Conservation (phyloP, 441 rosid genomes). For the Corymbia calophylla region DNA sequence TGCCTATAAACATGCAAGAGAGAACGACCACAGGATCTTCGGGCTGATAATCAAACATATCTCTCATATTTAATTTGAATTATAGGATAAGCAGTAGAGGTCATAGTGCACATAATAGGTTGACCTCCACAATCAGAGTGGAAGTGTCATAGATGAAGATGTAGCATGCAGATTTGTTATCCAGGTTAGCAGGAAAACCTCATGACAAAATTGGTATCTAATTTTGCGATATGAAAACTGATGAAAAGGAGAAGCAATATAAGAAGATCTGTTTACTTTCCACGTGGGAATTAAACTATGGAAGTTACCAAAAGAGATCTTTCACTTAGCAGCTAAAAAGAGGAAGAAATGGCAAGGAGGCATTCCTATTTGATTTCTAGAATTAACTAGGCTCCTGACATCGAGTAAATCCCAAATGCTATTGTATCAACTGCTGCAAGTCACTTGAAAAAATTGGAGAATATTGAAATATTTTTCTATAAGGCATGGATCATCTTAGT, state of each 20-base stretch:
- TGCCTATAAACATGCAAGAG: not conserved
- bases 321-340: not conserved
- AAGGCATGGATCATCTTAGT: not conserved
- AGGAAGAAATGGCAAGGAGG: not conserved
- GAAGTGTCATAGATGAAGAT: not conserved
- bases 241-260: not conserved
- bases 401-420: not conserved
- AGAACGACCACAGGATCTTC: not conserved
- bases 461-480: not conserved
- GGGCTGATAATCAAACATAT: not conserved
- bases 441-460: not conserved
- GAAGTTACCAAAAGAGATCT: not conserved
- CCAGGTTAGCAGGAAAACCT: not conserved
- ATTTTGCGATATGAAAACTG: not conserved
- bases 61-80: not conserved
- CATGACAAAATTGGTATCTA: not conserved
- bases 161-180: not conserved
- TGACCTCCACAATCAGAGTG: not conserved
- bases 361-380: not conserved
- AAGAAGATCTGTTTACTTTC: not conserved
- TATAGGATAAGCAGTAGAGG: not conserved
- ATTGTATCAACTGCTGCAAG: not conserved
- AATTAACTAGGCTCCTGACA: not conserved
- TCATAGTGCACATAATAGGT: not conserved
- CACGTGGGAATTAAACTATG: not conserved